These are phyloP conservation scores for Manihot esculenta DNA, from an alignment of 441 rosid genomes.

Conservation along the genomic window DNA sequence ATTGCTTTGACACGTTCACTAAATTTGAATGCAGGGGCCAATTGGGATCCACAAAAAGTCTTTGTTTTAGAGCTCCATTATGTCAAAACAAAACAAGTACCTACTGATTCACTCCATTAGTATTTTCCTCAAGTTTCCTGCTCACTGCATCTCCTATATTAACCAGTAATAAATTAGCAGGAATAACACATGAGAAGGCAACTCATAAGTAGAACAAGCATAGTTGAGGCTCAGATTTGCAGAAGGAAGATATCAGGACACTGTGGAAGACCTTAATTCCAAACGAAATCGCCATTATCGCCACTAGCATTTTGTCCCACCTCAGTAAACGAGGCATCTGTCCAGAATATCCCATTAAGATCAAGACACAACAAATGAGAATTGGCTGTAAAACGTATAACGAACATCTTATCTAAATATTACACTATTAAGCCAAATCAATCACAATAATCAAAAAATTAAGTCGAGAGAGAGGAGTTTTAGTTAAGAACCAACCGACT, in stretches of 20 bases:
- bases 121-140: background rate
- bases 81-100: background rate
- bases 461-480: background rate
- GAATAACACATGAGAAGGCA: background rate
- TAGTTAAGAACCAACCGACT: constrained; percentile 33
- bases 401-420: background rate
- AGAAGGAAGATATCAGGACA: background rate
- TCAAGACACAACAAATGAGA: background rate
- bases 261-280: constrained; percentile 5
- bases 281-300: constrained; percentile 9
- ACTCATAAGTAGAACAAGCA: too few relatives aligned
- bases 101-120: background rate
- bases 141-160: background rate
- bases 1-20: too few relatives aligned
- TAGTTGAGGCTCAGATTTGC: too few relatives aligned
- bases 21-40: too few relatives aligned
- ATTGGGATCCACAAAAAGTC: background rate
- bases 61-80: background rate
- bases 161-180: background rate
- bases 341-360: background rate
- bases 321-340: background rate
- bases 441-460: background rate
- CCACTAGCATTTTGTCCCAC: constrained; percentile 8
- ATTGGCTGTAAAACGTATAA: background rate
- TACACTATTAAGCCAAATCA: constrained; percentile 3